Base-by-base conservation (phyloP, 176 grass and related monocot genomes). In the Poa pratensis region DNA sequence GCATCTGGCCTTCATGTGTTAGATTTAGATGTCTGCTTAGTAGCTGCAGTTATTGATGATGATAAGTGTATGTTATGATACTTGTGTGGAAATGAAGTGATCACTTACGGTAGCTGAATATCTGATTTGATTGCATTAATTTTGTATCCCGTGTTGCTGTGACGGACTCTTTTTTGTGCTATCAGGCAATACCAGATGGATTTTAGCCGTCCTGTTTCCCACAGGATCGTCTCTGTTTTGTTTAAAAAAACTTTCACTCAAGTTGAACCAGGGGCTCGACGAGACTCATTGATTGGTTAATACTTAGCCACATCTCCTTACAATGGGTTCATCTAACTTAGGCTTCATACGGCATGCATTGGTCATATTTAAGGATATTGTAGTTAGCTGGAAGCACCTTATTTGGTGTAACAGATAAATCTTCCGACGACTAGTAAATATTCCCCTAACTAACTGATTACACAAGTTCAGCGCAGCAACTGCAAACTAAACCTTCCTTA, bases 41-140 rank as follows among this genome's bases (percentile, higher is more conserved):
- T 42, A 67, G 59, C 15, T 70, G 17, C 11, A 64, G 23, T 14
- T 83, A 13, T 73, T 16, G 12, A 84, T 35, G 26, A 20, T 45
- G 35, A 59, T 79, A 57, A 16, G 49, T 51, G 15, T 51, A 17
- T 50, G 48, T 19, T 17, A 45, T 0, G 68, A 61, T 72, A 60
- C 39, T 74, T 49, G 13, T 84, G 15, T 76, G 42, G 20, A 76
- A 66, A 66, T 42, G n/a, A 66, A 40, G 9, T 51, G 14, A 37
- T 51, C 70, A 76, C 20, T 76, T 65, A 3, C 3, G 0, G 11
- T 17, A 73, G 14, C 8, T 34, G 30, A 45, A 70, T 64, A 34
- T 53, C 60, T 34, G 10, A 26, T 73, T 66, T 46, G 9, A 2
- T 13, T 16, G 7, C 48, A 9, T 35, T 7, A 5, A 26, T 42